Base-by-base conservation (phyloP, 441 rosid genomes). In the Syzygium malaccense region DNA sequence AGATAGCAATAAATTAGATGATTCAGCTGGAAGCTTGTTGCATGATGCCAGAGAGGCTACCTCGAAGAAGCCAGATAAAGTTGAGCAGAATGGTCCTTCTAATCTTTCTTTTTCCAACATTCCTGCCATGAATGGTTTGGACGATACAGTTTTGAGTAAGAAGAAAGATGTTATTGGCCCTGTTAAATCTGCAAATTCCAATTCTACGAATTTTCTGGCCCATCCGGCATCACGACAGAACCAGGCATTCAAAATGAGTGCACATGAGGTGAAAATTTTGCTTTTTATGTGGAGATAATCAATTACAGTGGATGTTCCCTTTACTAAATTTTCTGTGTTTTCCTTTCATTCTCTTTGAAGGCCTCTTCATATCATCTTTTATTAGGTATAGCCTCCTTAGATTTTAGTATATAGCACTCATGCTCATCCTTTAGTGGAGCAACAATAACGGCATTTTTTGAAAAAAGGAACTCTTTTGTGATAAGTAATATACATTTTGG, bases 221-320 rank as follows among this genome's bases (percentile, higher is more conserved):
- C 89, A 92, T 78, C 86, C 86, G 55, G 91, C 92, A 87, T 87
- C 88, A 32, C 92, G 80, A 88, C 95, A 90, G 88, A 96, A 92
- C 87, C 88, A 87, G 85, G 94, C 94, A 89, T 98, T 97, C 92
- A 94, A 93, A 90, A 98, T 96, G 95, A 97, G 94, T 86, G 98
- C 98, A 32, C 94, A 94, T 89, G 98, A 96, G 98, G 99, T 95
- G 89, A 62, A 53, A 37, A 51, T 32, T 53, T 12, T 66, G 32
- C 80, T 66, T 68, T 54, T 58, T 57, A 5, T 14, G 32, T 51
- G 23, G 26, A 51, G 54, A 48, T 45, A 45, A 45, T 11, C 37
- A 2, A 25, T 84, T 51, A 45, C 48, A 45, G n/a, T 79, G 15
- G 41, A 54, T 85, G 41, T 85, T 55, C 11, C 17, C 18, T 85